Percentiles rank a stretch among this genome's conserved stretches.
Evolutionary conservation across 2,329 filamentous ascomycete species (phyloP).

Genomic region (Calycina herbarum): DNA sequence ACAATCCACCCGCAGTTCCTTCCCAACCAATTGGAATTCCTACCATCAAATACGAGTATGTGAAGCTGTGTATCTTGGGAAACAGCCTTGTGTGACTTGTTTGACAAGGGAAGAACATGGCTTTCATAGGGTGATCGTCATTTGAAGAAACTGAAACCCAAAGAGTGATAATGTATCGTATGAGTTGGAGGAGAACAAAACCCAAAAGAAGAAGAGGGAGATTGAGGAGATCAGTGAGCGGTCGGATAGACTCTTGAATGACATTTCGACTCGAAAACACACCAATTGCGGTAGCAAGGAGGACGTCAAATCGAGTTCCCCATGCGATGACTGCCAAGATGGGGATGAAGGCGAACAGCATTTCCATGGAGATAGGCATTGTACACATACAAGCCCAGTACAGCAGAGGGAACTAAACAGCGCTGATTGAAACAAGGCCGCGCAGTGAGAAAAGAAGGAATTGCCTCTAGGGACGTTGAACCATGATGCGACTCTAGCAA

Average conservation of each 20-base stretch:
- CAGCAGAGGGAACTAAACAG: background rate
- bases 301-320: conserved; percentile 11
- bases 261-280: background rate
- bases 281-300: background rate
- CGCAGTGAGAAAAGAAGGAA: background rate
- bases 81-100: conserved; percentile 68
- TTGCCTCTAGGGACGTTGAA: background rate
- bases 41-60: conserved; percentile 68
- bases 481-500: background rate
- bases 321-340: conserved; percentile 1
- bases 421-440: background rate
- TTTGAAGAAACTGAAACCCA: conserved; percentile 10
- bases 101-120: conserved; percentile 62
- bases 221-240: conserved; percentile 20
- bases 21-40: conserved; percentile 66
- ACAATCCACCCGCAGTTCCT: conserved; percentile 54
- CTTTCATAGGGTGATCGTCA: conserved; percentile 31
- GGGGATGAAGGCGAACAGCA: background rate
- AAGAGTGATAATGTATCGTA: conserved; percentile 27
- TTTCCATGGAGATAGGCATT: background rate
- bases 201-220: conserved; percentile 18
- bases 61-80: conserved; percentile 66
- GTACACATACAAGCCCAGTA: background rate
- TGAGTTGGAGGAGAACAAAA: conserved; percentile 24
- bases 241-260: conserved; percentile 8